phyloP scores from a whole-genome alignment of 2,329 filamentous ascomycete species.

The Plectosphaerella cucumerina region DNA sequence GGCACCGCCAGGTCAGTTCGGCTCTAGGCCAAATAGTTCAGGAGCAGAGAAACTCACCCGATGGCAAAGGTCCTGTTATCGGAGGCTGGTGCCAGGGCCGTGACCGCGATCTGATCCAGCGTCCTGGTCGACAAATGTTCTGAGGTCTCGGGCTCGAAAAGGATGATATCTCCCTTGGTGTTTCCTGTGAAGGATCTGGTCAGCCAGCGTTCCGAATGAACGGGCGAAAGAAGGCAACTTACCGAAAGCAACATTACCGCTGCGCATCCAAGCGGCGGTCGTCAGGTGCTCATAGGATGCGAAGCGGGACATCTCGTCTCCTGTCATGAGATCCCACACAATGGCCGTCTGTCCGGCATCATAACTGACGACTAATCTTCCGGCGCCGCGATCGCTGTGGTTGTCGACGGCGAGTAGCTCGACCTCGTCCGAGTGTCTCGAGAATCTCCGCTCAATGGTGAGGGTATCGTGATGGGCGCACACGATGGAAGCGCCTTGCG shows the following conservation, averaged over 20 bases:
- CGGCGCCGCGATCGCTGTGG: conserved; percentile 79
- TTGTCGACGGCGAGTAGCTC: conserved; percentile 85
- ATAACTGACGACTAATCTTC: conserved; percentile 86
- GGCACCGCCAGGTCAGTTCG: conserved; percentile 7
- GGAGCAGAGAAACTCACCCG: conserved; percentile 54
- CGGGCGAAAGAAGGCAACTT: conserved; percentile 26
- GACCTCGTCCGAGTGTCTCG: conserved; percentile 78
- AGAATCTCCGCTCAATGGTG: conserved; percentile 81
- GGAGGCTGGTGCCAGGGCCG: conserved; percentile 80
- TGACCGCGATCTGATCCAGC: conserved; percentile 87
- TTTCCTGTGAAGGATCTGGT: conserved; percentile 59
- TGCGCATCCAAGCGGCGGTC: conserved; percentile 90
- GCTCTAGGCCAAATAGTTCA: neutral
- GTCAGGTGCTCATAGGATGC: conserved; percentile 83
- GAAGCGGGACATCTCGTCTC: conserved; percentile 87
- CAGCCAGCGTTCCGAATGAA: conserved; percentile 7
- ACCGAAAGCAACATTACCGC: conserved; percentile 97
- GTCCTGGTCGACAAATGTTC: conserved; percentile 90
- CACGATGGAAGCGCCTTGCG: conserved; percentile 75
- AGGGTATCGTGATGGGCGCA: conserved; percentile 92
- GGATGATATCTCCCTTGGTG: conserved; percentile 83
- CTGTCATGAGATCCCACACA: conserved; percentile 93
- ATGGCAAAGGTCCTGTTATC: conserved; percentile 96
- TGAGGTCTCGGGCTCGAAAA: conserved; percentile 89
- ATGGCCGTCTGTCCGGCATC: conserved; percentile 88